Evolutionary conservation across 2,329 filamentous ascomycete species (phyloP).

Genomic region (Ilyonectria destructans): DNA sequence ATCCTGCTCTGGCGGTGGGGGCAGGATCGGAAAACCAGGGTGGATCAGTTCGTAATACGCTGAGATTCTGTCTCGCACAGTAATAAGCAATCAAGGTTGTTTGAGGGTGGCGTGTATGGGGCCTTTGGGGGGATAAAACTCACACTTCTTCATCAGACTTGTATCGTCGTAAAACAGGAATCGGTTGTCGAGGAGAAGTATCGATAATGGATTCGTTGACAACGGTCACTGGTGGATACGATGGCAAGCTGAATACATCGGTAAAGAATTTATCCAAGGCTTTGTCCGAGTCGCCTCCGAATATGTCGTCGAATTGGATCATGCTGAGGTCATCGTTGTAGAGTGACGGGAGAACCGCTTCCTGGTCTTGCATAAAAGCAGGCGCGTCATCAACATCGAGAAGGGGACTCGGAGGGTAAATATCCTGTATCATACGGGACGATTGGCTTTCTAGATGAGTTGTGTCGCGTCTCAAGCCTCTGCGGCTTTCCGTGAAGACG

Average conservation of each 20-base stretch:
- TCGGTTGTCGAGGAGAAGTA: no score
- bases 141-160: background rate
- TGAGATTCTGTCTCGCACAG: background rate
- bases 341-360: background rate
- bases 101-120: no score
- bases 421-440: no score
- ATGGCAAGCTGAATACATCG: background rate
- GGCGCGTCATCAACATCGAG: no score
- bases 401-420: no score
- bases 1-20: background rate
- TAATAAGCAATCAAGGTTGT: no score
- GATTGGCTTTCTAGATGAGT: background rate
- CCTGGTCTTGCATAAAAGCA: no score
- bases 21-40: background rate
- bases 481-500: constrained; percentile 1
- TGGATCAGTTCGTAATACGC: background rate
- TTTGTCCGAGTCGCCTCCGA: background rate
- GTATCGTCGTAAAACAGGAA: background rate
- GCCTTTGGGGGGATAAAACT: background rate
- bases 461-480: background rate
- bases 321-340: background rate
- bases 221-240: background rate
- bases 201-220: background rate
- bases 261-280: background rate
- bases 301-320: background rate